A percentile compares a stretch with the other conserved stretches of the same genome.
These are phyloP conservation scores for Plasmodiophora brassicae DNA, from an alignment of 208 protist species.

Conservation along the genomic window DNA sequence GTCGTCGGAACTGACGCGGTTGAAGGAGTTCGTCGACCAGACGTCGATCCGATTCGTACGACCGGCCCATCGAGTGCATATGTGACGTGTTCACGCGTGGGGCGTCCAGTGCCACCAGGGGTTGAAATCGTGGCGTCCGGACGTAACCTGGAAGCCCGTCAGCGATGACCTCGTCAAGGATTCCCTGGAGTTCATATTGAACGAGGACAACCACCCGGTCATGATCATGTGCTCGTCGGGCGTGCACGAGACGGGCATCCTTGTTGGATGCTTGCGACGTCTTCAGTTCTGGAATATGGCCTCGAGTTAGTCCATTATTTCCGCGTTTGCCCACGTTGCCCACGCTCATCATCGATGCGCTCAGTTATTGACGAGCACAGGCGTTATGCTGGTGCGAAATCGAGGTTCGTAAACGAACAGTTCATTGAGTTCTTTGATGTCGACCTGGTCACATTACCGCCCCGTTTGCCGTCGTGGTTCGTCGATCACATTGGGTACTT, in stretches of 20 bases:
- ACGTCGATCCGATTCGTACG: not conserved
- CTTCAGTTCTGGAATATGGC: slow-evolving; percentile 32
- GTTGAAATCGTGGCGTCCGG: slow-evolving; percentile 4
- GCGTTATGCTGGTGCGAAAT: not conserved
- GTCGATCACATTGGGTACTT: not conserved
- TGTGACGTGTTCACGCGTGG: too few relatives aligned
- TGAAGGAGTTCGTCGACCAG: slow-evolving; percentile 27
- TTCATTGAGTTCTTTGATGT: slow-evolving; percentile 17
- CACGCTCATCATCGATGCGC: not conserved
- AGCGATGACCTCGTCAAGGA: slow-evolving; percentile 7
- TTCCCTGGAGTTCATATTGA: slow-evolving; percentile 25
- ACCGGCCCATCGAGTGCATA: too few relatives aligned
- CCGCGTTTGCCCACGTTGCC: not conserved
- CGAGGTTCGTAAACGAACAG: slow-evolving; percentile 12
- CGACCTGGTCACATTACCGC: not conserved
- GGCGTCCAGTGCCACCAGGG: slow-evolving; percentile 30
- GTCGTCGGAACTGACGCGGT: not conserved
- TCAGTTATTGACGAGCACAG: slow-evolving; percentile 22
- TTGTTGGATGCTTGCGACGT: slow-evolving; percentile 13
- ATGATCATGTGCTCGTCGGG: slow-evolving; percentile 17
- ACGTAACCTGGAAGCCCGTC: slow-evolving; percentile 2
- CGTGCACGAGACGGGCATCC: slow-evolving; percentile 2
- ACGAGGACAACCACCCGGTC: slow-evolving; percentile 5
- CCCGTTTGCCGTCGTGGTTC: not conserved
- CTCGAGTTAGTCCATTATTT: not conserved